These are phyloP conservation scores for Saccharum spontaneum DNA, from an alignment of 176 grass and related monocot genomes.

Conservation along the genomic window DNA sequence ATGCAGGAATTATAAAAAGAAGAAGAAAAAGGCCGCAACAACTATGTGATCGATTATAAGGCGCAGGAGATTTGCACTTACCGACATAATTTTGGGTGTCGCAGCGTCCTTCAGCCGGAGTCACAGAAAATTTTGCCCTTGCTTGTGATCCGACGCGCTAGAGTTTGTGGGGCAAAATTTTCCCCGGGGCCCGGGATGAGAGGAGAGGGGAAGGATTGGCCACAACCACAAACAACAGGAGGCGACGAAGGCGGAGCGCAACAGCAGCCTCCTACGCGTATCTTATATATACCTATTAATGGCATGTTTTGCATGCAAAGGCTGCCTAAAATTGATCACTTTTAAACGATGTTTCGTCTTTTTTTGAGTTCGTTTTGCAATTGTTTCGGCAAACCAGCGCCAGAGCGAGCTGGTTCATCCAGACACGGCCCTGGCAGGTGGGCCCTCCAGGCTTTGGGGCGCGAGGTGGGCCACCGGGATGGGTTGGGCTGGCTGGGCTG, in stretches of 20 bases:
- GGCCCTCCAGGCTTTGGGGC: neutral
- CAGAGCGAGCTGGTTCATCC: neutral
- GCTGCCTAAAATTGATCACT: conserved; percentile 38
- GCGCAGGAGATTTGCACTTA: conserved; percentile 23
- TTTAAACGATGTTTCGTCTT: neutral
- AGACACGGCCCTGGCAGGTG: neutral
- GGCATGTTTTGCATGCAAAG: conserved; percentile 34
- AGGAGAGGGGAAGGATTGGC: conserved; percentile 30
- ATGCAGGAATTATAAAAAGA: neutral
- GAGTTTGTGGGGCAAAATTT: conserved; percentile 44
- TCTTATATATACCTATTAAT: conserved; percentile 36
- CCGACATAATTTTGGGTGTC: conserved; percentile 51
- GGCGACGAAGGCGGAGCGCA: conserved; percentile 24
- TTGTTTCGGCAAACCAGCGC: neutral
- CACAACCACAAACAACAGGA: conserved; percentile 24
- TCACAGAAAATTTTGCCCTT: conserved; percentile 37
- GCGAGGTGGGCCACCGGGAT: neutral
- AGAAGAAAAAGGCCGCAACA: neutral
- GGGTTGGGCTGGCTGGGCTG: neutral
- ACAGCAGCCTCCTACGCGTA: neutral
- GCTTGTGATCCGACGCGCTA: conserved; percentile 24
- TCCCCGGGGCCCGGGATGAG: conserved; percentile 16
- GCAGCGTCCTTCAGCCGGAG: conserved; percentile 27
- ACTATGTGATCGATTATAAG: neutral
- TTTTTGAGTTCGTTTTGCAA: neutral